Evolutionary conservation across 257 asterid species (phyloP).

Genomic region (Scutellaria baicalensis): DNA sequence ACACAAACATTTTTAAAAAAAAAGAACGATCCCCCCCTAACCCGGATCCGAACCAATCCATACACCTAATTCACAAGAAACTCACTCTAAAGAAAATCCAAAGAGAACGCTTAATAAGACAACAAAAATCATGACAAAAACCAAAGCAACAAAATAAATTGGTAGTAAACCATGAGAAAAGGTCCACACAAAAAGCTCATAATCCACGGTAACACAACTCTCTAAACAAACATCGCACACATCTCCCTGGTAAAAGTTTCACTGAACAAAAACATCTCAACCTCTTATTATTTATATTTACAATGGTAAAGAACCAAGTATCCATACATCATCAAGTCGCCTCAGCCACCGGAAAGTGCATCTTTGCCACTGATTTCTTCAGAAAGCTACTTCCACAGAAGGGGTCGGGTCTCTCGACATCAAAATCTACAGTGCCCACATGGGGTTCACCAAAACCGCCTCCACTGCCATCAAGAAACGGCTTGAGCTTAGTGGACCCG

Average conservation of each 20-base stretch:
- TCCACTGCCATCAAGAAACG: constrained; percentile 26
- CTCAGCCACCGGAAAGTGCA: constrained; percentile 44
- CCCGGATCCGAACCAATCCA: too few species aligned
- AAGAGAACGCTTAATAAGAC: too few species aligned
- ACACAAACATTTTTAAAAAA: too few species aligned
- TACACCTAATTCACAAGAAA: too few species aligned
- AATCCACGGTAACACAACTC: background rate
- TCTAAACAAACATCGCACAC: background rate
- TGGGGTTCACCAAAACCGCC: constrained; percentile 17
- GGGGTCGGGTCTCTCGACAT: constrained; percentile 26
- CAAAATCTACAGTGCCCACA: constrained; percentile 8
- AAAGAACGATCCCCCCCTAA: too few species aligned
- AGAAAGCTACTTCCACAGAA: constrained; percentile 48
- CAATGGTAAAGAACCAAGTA: constrained; percentile 10
- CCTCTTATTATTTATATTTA: constrained; percentile 25
- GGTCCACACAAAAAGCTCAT: background rate
- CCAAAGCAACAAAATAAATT: background rate
- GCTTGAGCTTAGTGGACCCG: constrained; percentile 31
- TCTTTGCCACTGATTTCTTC: constrained; percentile 22
- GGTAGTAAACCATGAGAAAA: background rate
- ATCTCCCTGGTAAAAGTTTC: background rate
- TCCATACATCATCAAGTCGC: constrained; percentile 25
- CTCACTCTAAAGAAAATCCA: too few species aligned
- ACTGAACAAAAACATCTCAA: constrained; percentile 10
- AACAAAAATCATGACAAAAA: background rate